Base-by-base conservation (phyloP, 108 stramenopile species). In the Pseudonitzschia pungens region DNA sequence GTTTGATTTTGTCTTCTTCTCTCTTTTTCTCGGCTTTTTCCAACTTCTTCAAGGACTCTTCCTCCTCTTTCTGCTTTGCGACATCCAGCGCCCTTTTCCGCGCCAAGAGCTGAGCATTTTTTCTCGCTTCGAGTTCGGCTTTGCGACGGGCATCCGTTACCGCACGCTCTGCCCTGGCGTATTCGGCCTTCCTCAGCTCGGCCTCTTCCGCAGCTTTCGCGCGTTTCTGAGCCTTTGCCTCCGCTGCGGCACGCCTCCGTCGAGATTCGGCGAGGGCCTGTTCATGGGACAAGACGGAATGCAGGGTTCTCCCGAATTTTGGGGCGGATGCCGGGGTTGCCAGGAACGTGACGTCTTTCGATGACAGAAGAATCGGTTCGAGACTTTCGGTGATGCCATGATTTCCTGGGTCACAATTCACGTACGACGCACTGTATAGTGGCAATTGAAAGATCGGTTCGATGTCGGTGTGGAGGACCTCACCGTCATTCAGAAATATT, bases 91-190 rank as follows among this genome's bases (percentile, higher is more conserved):
- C 60, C 60, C 29, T 10, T 62, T 40, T 62, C 4, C 60, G 60
- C 15, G 60, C 60, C 36, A 62, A n/a, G 16, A 62, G n/a, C 36
- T 62, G 60, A 5, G 60, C 41, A n/a, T 62, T 62, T 40, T 40
- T 33, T 33, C 60, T 26, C 29, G 60, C 32, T n/a, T 62, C 60
- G n/a, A 42, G 60, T 62, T 33, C 60, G 36, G 60, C 60, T 40
- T 42, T 62, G 36, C 60, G 36, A 2, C n/a, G 12, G 2, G 60
- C 36, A 18, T 0, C n/a, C 29, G 6, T 4, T 33, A 40, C 20
- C 10, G 41, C 32, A 40, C 29, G 60, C 32, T 40, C 20, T 40
- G 60, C 60, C 36, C 31, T 62, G n/a, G 41, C 60, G 5, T 62
- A 21, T 40, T 40, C 60, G 20, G 11, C n/a, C 60, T 62, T 62